Base-by-base conservation (phyloP, 225 moss, liverwort and hornwort genomes). In the Polytrichum commune region DNA sequence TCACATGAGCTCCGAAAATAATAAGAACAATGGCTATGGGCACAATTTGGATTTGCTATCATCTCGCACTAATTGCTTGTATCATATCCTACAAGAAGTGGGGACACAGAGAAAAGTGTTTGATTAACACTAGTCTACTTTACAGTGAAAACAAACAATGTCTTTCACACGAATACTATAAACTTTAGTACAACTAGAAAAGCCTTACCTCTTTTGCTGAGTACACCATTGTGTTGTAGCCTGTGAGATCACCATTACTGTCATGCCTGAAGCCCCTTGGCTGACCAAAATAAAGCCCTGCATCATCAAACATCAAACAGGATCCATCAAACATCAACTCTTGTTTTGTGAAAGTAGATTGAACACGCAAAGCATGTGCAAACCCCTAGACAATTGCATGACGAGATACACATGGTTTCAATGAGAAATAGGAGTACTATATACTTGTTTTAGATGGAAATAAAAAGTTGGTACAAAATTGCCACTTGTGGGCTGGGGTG, bases 231-330 rank as follows among this genome's bases (percentile, higher is more conserved):
- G 92, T 92, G 60, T 98, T 98, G 73, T 81, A 98, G 30, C 75
- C 91, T 65, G 73, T 75, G 63, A 83, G 75, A 65, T 95, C 84
- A 20, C 94, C 97, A 53, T 85, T 82, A 38, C 77, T 85, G 63
- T 91, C 85, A 64, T 80, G 81, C 58, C 69, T 90, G 69, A 95
- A 92, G 57, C 95, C 97, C 72, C 82, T 87, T 74, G 97, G 97
- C 78, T 92, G 70, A 53, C 97, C 97, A 82, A 98, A 98, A 77
- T 98, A 98, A 56, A 98, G 88, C 35, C 93, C 95, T 95, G 92
- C 76, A 81, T 61, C 74, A 72, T 64, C 68, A 69, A 71, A 80
- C 53, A 62, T 22, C 27, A 71, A 73, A 65, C 32, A 32, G 7
- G 32, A 32, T 32, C 55, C 64, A 85, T 79, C 67, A 72, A 32